Evolutionary conservation across 1,139 yeast species (phyloP), one percentile per base, ranked within the genome.

Genomic region (Yamadazyma spencermartinsiae): DNA sequence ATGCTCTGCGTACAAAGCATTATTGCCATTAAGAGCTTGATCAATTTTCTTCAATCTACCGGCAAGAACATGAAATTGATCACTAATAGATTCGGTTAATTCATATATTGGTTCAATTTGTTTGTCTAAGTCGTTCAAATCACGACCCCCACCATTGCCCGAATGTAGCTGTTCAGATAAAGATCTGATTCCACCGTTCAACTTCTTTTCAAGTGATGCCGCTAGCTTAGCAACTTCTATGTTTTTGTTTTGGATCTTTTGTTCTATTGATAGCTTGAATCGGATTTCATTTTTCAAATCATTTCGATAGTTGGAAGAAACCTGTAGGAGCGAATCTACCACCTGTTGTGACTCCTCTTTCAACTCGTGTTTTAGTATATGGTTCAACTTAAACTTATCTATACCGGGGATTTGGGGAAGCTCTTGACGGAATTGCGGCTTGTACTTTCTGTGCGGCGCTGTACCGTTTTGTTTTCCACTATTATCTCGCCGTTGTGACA

Each of bases 261-360:
- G 73, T 47, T 69, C 72, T 16, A 62, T 53, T 7, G 64, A 53
- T 32, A 72, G 48, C 37, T 65, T 63, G 28, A 50, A 55, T 35
- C 67, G 58, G 31, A 72, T 60, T 39, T 64, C 72, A 13, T 47
- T 45, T 42, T 70, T 61, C 37, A 75, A 52, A 46, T 75, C 80
- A 30, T 58, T 51, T 33, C 67, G 68, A 49, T 72, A 75, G 39
- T 63, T 65, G 12, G 50, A 31, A 2, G 68, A 52, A 4, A 71
- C 74, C 8, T 53, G 46, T 16, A 65, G 39, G 5, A 74, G 46
- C 15, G 73, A 56, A 11, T 60, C 57, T 0, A 58, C 52, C 18
- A 72, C 65, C 28, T 62, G 65, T 9, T 58, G 56, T 4, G 71
- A 50, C 38, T 72, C 73, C 7, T 48, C 49, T 12, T 48, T 46